Percentiles rank a stretch among this genome's conserved stretches.
Conservation (phyloP, 139 green algal genomes). For the Coelastrella sp. region DNA sequence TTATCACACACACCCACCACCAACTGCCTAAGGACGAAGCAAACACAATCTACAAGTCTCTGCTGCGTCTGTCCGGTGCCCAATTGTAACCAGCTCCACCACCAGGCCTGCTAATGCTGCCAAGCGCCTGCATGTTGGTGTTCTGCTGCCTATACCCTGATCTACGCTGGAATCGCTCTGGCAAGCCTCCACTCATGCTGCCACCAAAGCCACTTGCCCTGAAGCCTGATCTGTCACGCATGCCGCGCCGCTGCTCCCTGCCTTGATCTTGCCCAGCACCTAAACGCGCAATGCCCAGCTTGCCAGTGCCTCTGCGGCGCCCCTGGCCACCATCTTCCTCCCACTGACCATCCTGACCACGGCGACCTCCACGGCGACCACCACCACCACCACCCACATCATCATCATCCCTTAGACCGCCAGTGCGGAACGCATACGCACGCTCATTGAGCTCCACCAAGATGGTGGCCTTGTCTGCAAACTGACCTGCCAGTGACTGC, state of each 20-base stretch:
- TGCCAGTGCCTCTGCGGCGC: not conserved
- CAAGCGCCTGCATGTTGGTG: slow-evolving; percentile 46
- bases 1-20: not conserved
- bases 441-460: slow-evolving; percentile 98
- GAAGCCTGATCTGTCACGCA: slow-evolving; percentile 39
- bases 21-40: not conserved
- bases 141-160: slow-evolving; percentile 12
- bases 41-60: not conserved
- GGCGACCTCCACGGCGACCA: slow-evolving; percentile 1
- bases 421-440: slow-evolving; percentile 87
- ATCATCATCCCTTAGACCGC: slow-evolving; percentile 74
- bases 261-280: slow-evolving; percentile 55
- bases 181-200: slow-evolving; percentile 51
- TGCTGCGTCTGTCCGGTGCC: not conserved
- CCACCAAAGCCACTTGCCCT: slow-evolving; percentile 53
- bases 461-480: slow-evolving; percentile 81
- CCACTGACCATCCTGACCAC: slow-evolving; percentile 14
- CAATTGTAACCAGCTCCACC: not conserved
- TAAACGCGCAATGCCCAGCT: slow-evolving; percentile 22
- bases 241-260: slow-evolving; percentile 42
- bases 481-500: slow-evolving; percentile 70
- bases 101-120: slow-evolving; percentile 23
- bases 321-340: slow-evolving; percentile 53
- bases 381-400: slow-evolving; percentile 67
- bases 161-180: slow-evolving; percentile 29